Base-by-base conservation (phyloP, 2,329 filamentous ascomycete species). In the Fusarium fujikuroi region DNA sequence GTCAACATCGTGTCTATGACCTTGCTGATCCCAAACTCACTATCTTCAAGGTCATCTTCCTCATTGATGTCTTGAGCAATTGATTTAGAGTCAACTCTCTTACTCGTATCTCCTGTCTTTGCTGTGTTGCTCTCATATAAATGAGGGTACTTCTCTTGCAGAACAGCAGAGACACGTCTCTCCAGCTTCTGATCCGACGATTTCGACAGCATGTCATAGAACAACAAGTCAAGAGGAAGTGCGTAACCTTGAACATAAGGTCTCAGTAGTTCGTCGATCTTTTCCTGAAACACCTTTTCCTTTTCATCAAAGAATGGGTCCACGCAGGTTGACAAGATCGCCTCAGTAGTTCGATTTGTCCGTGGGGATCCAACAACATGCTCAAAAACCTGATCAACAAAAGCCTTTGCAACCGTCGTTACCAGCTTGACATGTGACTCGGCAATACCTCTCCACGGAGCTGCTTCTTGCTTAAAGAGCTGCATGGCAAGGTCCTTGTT, bases 1-100 rank as follows among this genome's bases (percentile, higher is more conserved):
- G 80, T 79, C 54, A 82, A 69, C 77, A 85, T 84, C 69, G 83
- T 84, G 50, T 87, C 82, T 47, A 87, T 81, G 2, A 85, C 78
- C 2, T 81, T 81, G 1, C 82, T 79, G 0, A 80, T 82, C 1
- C 80, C 82, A 57, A 84, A 84, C 21, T 79, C 79, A 53, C 49
- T 34, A 5, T 36, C n/a, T 23, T 36, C 32, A 4, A 25, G 30
- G 8, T 14, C n/a, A 18, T 52, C 11, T 36, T 52, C 32, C 11
- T 36, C n/a, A 21, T 5, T 10, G 18, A 52, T 52, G 8, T 25
- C 16, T 21, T 36, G 30, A 25, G 49, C n/a, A 23, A 52, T 36
- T 19, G n/a, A 3, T 23, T 21, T 36, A 9, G n/a, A 23, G 30
- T 25, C 49, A 9, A 36, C 16, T 2, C 25, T 52, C 16, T 32